phyloP scores from a whole-genome alignment of 306 rosid species.

The Castanea crenata region DNA sequence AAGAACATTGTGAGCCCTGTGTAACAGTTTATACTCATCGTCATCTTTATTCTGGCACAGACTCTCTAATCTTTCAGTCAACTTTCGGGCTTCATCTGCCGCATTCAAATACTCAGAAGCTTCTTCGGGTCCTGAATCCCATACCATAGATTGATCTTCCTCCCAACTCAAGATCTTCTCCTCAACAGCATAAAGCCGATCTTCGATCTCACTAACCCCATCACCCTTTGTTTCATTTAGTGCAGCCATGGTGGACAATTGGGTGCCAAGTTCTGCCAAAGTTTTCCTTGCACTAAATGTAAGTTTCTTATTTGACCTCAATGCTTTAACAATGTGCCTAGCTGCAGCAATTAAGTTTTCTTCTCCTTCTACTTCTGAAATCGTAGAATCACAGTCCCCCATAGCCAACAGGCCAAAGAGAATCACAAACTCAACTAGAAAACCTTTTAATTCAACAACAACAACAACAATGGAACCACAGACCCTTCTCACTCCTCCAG shows the following conservation, averaged over 20 bases:
- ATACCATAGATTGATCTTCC: conserved; percentile 70
- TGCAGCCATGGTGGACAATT: conserved; percentile 47
- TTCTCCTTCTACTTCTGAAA: conserved; percentile 62
- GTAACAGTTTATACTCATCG: conserved; percentile 37
- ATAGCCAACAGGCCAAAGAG: conserved; percentile 32
- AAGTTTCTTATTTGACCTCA: conserved; percentile 66
- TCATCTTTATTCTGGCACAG: conserved; percentile 50
- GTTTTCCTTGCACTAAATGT: conserved; percentile 58
- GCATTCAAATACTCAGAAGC: conserved; percentile 61
- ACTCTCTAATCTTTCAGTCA: conserved; percentile 57
- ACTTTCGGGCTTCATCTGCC: conserved; percentile 49
- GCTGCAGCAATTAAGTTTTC: conserved; percentile 72
- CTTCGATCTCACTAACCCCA: conserved; percentile 35
- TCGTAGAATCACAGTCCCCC: conserved; percentile 48
- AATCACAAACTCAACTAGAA: conserved; percentile 16
- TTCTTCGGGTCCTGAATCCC: conserved; percentile 70
- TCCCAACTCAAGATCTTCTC: conserved; percentile 75
- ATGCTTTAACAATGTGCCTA: conserved; percentile 55
- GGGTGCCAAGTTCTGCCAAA: conserved; percentile 69
- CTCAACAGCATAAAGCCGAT: conserved; percentile 42
- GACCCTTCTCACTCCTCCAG: conserved; percentile 12
- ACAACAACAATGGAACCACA: conserved; percentile 6
- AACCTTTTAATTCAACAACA: conserved; percentile 16
- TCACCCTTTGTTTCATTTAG: conserved; percentile 34
- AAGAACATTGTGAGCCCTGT: conserved; percentile 67